Evolutionary conservation across 2,329 filamentous ascomycete genomes (phyloP).

Genomic region (Verticillium dahliae): DNA sequence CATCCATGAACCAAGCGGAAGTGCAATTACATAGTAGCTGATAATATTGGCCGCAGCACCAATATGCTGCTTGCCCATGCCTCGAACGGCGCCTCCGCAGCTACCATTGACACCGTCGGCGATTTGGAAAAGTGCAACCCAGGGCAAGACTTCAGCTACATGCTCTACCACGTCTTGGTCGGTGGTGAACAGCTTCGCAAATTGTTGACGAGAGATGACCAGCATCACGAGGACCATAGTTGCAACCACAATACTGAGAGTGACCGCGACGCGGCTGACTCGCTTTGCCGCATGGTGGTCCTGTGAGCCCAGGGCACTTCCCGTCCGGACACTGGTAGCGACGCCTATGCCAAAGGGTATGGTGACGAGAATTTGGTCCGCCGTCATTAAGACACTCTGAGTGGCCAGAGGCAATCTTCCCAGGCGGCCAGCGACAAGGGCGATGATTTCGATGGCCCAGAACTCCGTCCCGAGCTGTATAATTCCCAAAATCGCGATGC

Average conservation of each 20-base stretch:
- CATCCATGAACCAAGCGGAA: slow-evolving; percentile 77
- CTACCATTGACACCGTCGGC: slow-evolving; percentile 81
- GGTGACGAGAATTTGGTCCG: slow-evolving; percentile 77
- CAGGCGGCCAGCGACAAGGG: slow-evolving; percentile 71
- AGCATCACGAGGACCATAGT: slow-evolving; percentile 59
- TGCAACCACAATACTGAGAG: slow-evolving; percentile 66
- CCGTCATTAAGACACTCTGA: slow-evolving; percentile 85
- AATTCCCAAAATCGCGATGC: slow-evolving; percentile 68
- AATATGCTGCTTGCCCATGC: slow-evolving; percentile 82
- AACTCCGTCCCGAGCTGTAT: slow-evolving; percentile 85
- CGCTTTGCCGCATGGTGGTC: slow-evolving; percentile 60
- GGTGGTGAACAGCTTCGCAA: slow-evolving; percentile 76
- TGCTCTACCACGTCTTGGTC: slow-evolving; percentile 65
- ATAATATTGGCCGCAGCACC: slow-evolving; percentile 76
- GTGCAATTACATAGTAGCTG: slow-evolving; percentile 76
- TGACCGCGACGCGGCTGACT: slow-evolving; percentile 69
- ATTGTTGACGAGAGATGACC: slow-evolving; percentile 64
- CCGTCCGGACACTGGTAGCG: slow-evolving; percentile 69
- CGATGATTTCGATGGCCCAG: slow-evolving; percentile 93
- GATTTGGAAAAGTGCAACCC: slow-evolving; percentile 84
- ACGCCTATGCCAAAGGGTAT: slow-evolving; percentile 84
- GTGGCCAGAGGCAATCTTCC: slow-evolving; percentile 76
- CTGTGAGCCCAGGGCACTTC: slow-evolving; percentile 69
- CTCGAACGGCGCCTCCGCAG: slow-evolving; percentile 73
- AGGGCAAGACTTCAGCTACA: slow-evolving; percentile 74